These are phyloP conservation scores for Halophytophthora polymorphica DNA, from an alignment of 352 stramenopile species.

Conservation along the genomic window DNA sequence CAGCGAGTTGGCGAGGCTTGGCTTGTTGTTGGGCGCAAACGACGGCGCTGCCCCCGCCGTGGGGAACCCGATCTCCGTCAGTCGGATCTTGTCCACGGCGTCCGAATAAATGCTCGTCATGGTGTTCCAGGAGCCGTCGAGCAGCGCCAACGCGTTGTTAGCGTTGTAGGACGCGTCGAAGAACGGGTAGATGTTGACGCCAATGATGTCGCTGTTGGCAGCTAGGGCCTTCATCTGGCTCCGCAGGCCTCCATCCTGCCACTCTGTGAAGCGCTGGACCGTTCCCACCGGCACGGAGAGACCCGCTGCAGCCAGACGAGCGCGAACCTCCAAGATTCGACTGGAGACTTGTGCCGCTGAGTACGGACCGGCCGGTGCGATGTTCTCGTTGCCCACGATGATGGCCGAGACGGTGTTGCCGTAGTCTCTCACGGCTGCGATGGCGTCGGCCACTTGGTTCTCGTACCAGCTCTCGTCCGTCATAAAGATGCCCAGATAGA, in stretches of 20 bases:
- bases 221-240: conserved; percentile 46
- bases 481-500: conserved; percentile 81
- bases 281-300: conserved; percentile 57
- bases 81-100: conserved; percentile 37
- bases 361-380: conserved; percentile 43
- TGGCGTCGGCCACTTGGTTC: conserved; percentile 39
- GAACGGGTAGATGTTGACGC: conserved; percentile 83
- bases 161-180: conserved; percentile 58
- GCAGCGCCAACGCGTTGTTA: conserved; percentile 36
- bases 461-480: conserved; percentile 63
- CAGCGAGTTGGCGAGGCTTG: conserved; percentile 45
- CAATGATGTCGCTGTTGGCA: conserved; percentile 59
- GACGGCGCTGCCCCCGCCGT: conserved; percentile 33
- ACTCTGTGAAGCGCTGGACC: conserved; percentile 68
- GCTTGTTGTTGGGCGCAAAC: conserved; percentile 40
- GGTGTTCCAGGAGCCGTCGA: conserved; percentile 56
- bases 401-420: conserved; percentile 54
- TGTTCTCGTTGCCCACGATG: conserved; percentile 77
- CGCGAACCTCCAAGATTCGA: conserved; percentile 31
- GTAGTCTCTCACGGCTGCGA: conserved; percentile 46
- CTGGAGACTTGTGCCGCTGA: conserved; percentile 31
- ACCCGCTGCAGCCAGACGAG: conserved; percentile 19
- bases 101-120: conserved; percentile 45
- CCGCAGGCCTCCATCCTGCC: conserved; percentile 27
- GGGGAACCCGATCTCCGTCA: conserved; percentile 68